Evolutionary conservation across 1,139 yeast species (phyloP), one percentile per base, ranked within the genome.

Genomic region (Candida sanyaensis): DNA sequence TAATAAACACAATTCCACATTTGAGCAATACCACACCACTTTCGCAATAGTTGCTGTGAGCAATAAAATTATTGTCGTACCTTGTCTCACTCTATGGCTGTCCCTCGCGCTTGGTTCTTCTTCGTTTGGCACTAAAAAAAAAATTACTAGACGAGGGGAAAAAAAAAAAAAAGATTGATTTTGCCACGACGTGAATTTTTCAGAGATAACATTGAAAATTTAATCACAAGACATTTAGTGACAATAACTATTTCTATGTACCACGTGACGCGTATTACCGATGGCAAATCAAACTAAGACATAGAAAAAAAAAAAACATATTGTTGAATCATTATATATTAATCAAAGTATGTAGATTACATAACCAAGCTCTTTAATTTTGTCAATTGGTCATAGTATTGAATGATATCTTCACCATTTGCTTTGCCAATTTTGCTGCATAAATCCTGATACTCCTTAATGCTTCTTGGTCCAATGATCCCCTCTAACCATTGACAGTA

Each of bases 401-500:
- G 45, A 23, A 49, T 44, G n/a, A 53, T 45, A 39, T 53, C 55
- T 32, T 49, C 46, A 8, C 52, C 55, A 32, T 41, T 41, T 2
- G 43, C 40, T 13, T 38, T 31, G 6, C 49, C 52, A 17, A 44
- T 42, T 31, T 37, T 39, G 26, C 28, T 41, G 37, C 49, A 49
- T 27, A 53, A 45, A 11, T 42, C 42, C 32, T 51, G 53, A 42
- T 51, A 53, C 38, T 50, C 49, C 12, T 29, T 42, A 8, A 50
- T 46, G 17, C 50, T 49, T 33, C 41, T 31, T 23, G 46, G 23
- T 3, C 56, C 56, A 37, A 54, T 48, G 6, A 54, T 48, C 6
- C 51, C 54, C 29, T 52, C 55, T 21, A 54, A 41, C 55, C 55
- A 49, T 13, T 49, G 46, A n/a, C 53, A 44, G 34, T 52, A 52